Base-by-base conservation (phyloP, 352 stramenopile genomes). In the Phytophthora tubulina region DNA sequence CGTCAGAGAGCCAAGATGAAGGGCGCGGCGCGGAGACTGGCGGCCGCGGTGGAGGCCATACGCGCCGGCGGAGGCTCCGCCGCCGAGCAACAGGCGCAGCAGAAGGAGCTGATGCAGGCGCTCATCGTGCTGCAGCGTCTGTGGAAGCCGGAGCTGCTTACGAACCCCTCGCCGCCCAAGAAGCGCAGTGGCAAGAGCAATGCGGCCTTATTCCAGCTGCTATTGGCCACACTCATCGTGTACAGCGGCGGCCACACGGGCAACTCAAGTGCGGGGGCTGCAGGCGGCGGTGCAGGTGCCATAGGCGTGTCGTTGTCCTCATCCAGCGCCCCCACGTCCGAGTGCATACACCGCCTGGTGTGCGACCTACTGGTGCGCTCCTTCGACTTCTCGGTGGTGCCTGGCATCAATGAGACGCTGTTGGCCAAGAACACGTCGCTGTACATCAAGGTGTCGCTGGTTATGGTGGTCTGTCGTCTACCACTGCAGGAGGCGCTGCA, bases 351-450 rank as follows among this genome's bases (percentile, higher is more conserved):
- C 31, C 79, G 79, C 38, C 63, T 96, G 7, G 57, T 95, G 33
- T 91, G 80, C 73, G 87, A 96, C 46, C 58, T 94, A 41, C 68
- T 96, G 38, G 84, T 90, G 55, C 78, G 76, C 21, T 73, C 81
- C 21, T 96, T 94, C 71, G 88, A 95, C 63, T 95, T 90, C 67
- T 82, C 85, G 4, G 75, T 81, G 9, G 79, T 85, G 14, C 67
- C 80, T 3, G 68, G 70, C 17, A 75, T 94, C 50, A 93, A 83
- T 44, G 85, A 94, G 36, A 68, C 75, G 21, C 61, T 95, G 21
- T 54, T 50, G 14, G 67, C 73, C 59, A 94, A 91, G 63, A 83
- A 76, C 46, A 72, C 81, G 49, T 88, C 86, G 35, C 62, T 92
- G 17, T 92, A 90, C 59, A 75, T 94, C 13, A 89, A 89, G 63